Base-by-base conservation (phyloP, 2,329 filamentous ascomycete species). In the Huntiella moniliformis region DNA sequence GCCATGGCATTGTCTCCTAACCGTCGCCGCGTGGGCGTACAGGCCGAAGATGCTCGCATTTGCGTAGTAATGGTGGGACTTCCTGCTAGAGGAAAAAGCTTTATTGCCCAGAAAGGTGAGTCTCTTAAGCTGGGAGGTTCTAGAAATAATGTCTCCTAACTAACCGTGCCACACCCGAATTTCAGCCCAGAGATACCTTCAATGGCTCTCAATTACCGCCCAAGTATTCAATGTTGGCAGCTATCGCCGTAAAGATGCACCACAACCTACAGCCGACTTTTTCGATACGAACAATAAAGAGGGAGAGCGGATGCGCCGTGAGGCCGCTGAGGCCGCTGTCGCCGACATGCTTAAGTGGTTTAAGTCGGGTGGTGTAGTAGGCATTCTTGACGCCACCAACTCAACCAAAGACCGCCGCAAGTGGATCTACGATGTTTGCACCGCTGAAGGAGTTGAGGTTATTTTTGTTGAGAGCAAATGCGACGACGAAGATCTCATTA, bases 21-120 rank as follows among this genome's bases (percentile, higher is more conserved):
- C 48, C 47, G 50, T 46, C 52, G 51, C 47, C 51, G 80, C 54
- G 66, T 74, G 56, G 81, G 79, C 57, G 73, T 87, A 53, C 81
- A 93, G 83, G 83, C 82, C 56, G 88, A 96, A 68, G 86, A 95
- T 63, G 88, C 84, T 51, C 84, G 83, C 62, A 92, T 98, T 67
- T 96, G 88, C 63, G 87, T 98, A 53, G 86, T 98, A 56, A 96
- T 98, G 91, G 91, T 98, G 50, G 91, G 91, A 54, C 71, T 98
- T 59, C 91, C 91, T 46, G 91, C 91, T 51, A 73, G 91, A 55
- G 91, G 91, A 58, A 98, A 98, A 73, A 94, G 85, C 67, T 77
- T 94, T 62, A 96, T 98, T 60, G 88, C 91, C 54, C 86, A 93
- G 58, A 95, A 95, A 74, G 86, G 87, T 91, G 68, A 57, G 67